Evolutionary conservation across 129 eudicot genomes (phyloP), one percentile per base, ranked within the genome.

Genomic region (Escallonia herrerae): DNA sequence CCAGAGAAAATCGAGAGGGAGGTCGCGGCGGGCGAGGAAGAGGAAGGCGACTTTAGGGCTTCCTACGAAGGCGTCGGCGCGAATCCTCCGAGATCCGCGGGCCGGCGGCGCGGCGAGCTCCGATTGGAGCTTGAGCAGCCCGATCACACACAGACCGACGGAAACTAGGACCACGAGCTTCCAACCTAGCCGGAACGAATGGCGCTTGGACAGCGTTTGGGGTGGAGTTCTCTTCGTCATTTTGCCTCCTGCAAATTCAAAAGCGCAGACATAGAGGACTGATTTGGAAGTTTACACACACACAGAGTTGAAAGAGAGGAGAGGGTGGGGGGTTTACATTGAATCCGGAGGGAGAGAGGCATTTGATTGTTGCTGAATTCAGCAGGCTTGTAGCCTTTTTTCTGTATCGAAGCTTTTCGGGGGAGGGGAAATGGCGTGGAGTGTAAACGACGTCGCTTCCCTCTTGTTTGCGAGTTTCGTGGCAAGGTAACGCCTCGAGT

Each of bases 1-100:
- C 98, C 98, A 93, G 51, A 93, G 81, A 67, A 93, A 93, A 82
- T 93, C 98, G 59, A 93, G 95, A 3, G 98, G 98, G 47, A 93
- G 81, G 67, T 77, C 69, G 4, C 77, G 83, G 48, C 95, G 86
- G 43, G 69, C 76, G n/a, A 93, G 80, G 65, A 88, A 93, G 56
- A 88, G 55, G 65, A 81, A 91, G 11, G 98, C 96, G 39, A 91
- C 14, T 71, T 78, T 85, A 15, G 96, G 90, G 79, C 77, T 72
- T 58, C 96, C 91, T 6, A 11, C 46, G 59, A 78, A 85, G 14
- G 58, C 64, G 9, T 40, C 67, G 59, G 43, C 40, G 11, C 68
- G 60, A 62, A 71, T 65, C 8, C 79, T 65, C 8, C 79, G 81
- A n/a, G 86, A 65, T 73, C 80, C 64, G 13, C 74, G 68, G 58